Evolutionary conservation across 192 early-diverging fungal genomes (phyloP).

Genomic region (Dispira simplex): DNA sequence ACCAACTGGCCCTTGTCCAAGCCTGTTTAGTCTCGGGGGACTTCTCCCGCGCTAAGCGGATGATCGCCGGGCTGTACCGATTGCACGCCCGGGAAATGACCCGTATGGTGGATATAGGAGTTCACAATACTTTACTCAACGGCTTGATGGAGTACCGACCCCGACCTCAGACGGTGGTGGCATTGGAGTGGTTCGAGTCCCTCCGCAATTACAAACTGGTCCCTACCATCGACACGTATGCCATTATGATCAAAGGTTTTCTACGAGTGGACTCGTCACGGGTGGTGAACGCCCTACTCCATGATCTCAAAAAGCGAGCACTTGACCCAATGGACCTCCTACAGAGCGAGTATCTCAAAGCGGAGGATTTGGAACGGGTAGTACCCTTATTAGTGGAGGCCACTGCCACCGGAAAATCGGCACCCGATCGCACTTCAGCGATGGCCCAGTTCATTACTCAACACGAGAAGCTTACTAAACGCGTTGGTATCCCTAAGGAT

Average conservation of each 20-base stretch:
- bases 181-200: constrained; percentile 55
- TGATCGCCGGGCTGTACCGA: constrained; percentile 45
- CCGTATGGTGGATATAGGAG: constrained; percentile 41
- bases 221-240: constrained; percentile 58
- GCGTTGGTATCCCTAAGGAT: neutral
- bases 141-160: constrained; percentile 39
- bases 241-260: constrained; percentile 55
- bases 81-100: constrained; percentile 53
- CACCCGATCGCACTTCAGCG: neutral
- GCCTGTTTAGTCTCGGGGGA: constrained; percentile 62
- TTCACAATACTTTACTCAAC: constrained; percentile 77
- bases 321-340: constrained; percentile 17
- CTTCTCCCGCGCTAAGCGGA: constrained; percentile 52
- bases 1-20: constrained; percentile 64
- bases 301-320: constrained; percentile 6
- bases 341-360: constrained; percentile 22
- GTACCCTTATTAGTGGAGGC: constrained; percentile 20
- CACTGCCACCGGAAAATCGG: neutral
- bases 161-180: constrained; percentile 31
- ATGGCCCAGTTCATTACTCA: neutral
- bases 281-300: constrained; percentile 15
- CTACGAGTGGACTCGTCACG: constrained; percentile 22
- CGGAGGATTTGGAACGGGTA: constrained; percentile 24
- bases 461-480: constrained; percentile 14
- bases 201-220: constrained; percentile 37